Conservation (phyloP, 169 alveolate species). For the Eimeria acervulina region DNA sequence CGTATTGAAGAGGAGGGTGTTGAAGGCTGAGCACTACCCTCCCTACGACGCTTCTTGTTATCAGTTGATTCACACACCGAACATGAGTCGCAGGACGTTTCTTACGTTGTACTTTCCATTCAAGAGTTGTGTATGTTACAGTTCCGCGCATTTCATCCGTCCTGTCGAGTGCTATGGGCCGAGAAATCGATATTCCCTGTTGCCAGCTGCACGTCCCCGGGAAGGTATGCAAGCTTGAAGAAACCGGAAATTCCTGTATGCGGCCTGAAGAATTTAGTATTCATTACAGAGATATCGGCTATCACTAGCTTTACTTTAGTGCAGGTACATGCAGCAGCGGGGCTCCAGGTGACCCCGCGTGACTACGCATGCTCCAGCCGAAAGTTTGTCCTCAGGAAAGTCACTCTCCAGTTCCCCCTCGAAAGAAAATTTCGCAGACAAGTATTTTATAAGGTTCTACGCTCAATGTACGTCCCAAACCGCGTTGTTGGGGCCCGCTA, state of each 20-base stretch:
- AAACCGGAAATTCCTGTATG: background rate
- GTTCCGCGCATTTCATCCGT: background rate
- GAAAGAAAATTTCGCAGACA: background rate
- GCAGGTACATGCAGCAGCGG: constrained; percentile 35
- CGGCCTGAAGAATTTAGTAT: too few relatives aligned
- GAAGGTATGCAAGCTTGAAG: too few relatives aligned
- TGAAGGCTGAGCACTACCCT: background rate
- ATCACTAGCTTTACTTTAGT: background rate
- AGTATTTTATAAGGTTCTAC: background rate
- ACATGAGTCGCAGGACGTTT: background rate
- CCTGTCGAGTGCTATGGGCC: background rate
- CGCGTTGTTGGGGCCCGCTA: background rate
- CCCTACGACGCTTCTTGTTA: background rate
- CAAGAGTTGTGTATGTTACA: background rate
- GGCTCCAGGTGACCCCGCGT: constrained; percentile 65
- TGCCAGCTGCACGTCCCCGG: background rate
- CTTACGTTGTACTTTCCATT: background rate
- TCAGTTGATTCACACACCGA: background rate
- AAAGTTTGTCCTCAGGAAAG: background rate
- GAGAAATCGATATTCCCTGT: background rate
- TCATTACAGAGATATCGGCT: background rate
- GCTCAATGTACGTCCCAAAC: background rate
- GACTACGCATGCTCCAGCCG: background rate
- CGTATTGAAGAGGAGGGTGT: background rate
- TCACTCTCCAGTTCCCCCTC: too few relatives aligned